A percentile compares a stretch with the other conserved stretches of the same genome.
Evolutionary conservation across 176 grass and related monocot genomes (phyloP).

Genomic region (Thalia dealbata): DNA sequence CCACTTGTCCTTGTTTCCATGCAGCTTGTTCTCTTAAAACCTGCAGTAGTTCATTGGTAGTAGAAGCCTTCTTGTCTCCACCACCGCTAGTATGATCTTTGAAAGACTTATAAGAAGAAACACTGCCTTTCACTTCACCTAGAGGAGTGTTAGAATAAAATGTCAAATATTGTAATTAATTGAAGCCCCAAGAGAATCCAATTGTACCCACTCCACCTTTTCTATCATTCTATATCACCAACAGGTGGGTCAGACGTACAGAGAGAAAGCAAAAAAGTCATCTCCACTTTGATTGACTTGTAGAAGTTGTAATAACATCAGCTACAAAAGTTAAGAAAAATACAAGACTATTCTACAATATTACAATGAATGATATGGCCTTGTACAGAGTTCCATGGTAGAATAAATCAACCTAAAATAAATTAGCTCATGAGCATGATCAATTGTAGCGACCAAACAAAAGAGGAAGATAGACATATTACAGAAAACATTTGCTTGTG

Average conservation of each 20-base stretch:
- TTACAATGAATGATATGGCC: background rate
- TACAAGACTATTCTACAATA: background rate
- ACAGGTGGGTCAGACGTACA: background rate
- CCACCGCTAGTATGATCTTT: conserved; percentile 1
- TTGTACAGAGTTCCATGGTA: background rate
- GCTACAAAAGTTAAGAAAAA: background rate
- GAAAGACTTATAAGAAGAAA: conserved; percentile 14
- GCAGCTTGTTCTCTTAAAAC: conserved; percentile 28
- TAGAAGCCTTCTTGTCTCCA: conserved; percentile 23
- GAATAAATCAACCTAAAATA: background rate
- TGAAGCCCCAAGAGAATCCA: background rate
- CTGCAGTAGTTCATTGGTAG: conserved; percentile 24
- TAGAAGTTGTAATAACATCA: background rate
- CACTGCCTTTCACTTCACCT: conserved; percentile 21
- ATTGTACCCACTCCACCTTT: background rate
- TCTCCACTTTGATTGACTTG: background rate
- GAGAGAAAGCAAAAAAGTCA: background rate
- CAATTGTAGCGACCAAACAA: background rate
- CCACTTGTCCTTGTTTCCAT: conserved; percentile 19
- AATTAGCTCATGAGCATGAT: background rate
- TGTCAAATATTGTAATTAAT: conserved; percentile 2
- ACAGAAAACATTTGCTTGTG: background rate
- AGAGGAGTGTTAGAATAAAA: conserved; percentile 9
- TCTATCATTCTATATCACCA: background rate
- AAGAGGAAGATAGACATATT: background rate